A percentile compares a stretch with the other conserved stretches of the same genome.
Conservation (phyloP, 257 asterid species). For the Echites panduratus region DNA sequence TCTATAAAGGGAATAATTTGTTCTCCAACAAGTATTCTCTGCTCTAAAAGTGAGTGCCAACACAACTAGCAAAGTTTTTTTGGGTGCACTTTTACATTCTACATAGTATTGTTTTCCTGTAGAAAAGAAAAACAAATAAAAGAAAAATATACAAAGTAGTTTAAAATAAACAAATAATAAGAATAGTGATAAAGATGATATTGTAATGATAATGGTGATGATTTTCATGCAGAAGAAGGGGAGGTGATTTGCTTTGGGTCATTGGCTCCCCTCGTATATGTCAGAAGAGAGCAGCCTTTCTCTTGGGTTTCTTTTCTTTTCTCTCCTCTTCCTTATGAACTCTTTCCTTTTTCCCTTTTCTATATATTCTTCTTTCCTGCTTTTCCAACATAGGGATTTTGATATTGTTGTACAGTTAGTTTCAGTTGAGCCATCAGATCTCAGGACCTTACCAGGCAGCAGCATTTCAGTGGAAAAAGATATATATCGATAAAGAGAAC, state of each 20-base stretch:
- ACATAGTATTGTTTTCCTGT: conserved; percentile 32
- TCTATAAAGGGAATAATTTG: conserved; percentile 31
- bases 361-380: conserved; percentile 22
- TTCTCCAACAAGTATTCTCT: conserved; percentile 18
- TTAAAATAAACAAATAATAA: conserved; percentile 24
- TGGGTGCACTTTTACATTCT: conserved; percentile 33
- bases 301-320: conserved; percentile 22
- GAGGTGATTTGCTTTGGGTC: conserved; percentile 31
- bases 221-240: conserved; percentile 72
- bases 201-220: conserved; percentile 68
- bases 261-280: conserved; percentile 30
- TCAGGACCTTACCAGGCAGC: conserved; percentile 22
- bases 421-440: conserved; percentile 31
- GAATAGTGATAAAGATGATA: conserved; percentile 49
- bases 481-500: conserved; percentile 15
- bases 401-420: conserved; percentile 42
- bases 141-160: conserved; percentile 26
- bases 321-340: conserved; percentile 16
- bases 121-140: conserved; percentile 16
- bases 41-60: conserved; percentile 28
- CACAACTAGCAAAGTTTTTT: conserved; percentile 20
- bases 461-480: conserved; percentile 19
- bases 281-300: conserved; percentile 54
- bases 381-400: conserved; percentile 49
- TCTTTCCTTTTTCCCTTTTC: conserved; percentile 23